A percentile compares a stretch with the other conserved stretches of the same genome.
Conservation (phyloP, 305 asterid genomes). For the Plantago coronopus region DNA sequence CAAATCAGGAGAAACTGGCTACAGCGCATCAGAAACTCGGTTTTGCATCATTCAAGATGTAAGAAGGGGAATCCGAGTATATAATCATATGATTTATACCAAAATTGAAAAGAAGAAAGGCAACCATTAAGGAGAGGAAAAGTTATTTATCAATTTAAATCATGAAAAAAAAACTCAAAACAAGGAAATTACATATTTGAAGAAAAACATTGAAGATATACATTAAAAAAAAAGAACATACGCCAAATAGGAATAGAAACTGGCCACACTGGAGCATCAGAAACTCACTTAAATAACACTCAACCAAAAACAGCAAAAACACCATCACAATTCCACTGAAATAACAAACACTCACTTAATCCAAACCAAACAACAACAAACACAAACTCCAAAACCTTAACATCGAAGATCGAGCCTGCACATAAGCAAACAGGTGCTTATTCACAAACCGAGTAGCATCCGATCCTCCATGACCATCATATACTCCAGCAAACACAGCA, state of each 20-base stretch:
- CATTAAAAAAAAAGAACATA: no score
- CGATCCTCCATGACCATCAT: constrained; percentile 98
- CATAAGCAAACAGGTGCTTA: constrained; percentile 66
- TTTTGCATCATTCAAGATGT: constrained; percentile 62
- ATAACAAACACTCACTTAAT: not conserved
- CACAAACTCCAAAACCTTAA: not conserved
- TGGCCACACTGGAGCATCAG: no score
- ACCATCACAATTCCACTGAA: not conserved
- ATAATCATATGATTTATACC: constrained; percentile 50
- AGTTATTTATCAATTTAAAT: no score
- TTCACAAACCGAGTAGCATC: constrained; percentile 90
- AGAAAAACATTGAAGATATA: no score
- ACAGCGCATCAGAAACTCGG: constrained; percentile 69
- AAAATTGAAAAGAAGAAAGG: not conserved
- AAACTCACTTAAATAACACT: no score
- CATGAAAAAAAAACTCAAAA: no score
- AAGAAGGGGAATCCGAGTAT: constrained; percentile 98
- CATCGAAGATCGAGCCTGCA: constrained; percentile 26
- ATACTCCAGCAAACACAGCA: constrained; percentile 82
- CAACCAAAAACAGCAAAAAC: no score
- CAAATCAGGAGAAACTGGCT: not conserved
- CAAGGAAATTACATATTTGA: no score
- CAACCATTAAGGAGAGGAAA: not conserved
- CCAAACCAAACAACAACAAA: not conserved
- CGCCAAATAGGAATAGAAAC: no score